These are phyloP conservation scores for Neonectria coccinea DNA, from an alignment of 2,329 filamentous ascomycete genomes.

Conservation along the genomic window DNA sequence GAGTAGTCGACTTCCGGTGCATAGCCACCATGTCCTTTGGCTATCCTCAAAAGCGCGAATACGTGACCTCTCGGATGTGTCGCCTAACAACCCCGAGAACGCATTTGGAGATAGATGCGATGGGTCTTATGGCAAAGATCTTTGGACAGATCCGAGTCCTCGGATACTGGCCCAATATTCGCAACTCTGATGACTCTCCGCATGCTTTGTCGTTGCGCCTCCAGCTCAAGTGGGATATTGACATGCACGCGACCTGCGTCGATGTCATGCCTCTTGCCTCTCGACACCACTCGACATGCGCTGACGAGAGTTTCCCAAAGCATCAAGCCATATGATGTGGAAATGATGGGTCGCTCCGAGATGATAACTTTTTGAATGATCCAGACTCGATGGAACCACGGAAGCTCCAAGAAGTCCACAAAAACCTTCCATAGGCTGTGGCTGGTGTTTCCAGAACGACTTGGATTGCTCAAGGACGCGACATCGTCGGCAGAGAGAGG, in stretches of 20 bases:
- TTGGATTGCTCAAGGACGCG: neutral
- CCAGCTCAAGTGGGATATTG: neutral
- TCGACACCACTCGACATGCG: neutral
- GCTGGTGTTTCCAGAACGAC: neutral
- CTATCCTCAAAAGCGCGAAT: conserved; percentile 18
- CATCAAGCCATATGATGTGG: neutral
- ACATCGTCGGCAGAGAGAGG: neutral
- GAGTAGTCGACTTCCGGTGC: conserved; percentile 10
- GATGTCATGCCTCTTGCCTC: neutral
- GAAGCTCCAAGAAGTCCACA: conserved; percentile 9
- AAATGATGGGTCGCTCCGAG: neutral
- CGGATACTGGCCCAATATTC: neutral
- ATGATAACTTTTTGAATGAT: conserved; percentile 23
- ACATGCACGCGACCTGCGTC: neutral
- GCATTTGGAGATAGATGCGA: neutral
- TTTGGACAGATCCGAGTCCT: neutral
- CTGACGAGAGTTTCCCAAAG: neutral
- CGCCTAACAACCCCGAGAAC: neutral
- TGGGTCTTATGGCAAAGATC: neutral
- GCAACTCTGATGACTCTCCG: neutral
- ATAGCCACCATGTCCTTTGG: conserved; percentile 1
- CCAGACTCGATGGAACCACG: conserved; percentile 24
- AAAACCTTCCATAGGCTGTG: neutral
- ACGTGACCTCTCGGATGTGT: conserved; percentile 18
- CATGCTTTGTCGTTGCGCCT: neutral